phyloP scores from a whole-genome alignment of 805 yeast genomes.

The Pichia eremophila region DNA sequence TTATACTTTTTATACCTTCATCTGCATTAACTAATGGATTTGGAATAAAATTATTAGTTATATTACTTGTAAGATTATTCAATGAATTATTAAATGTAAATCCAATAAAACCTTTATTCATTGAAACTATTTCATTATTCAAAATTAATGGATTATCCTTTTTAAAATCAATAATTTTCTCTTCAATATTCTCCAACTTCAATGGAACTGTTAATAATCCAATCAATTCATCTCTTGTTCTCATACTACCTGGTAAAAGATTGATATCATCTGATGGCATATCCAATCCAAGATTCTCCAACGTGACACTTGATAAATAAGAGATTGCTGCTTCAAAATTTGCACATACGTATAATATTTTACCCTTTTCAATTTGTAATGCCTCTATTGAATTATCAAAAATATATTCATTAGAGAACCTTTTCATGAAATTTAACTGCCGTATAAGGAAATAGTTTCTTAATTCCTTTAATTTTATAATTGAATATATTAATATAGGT shows the following conservation, averaged over 20 bases:
- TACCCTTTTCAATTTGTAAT: conserved; percentile 24
- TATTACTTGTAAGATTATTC: conserved; percentile 5
- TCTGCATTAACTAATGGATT: conserved; percentile 25
- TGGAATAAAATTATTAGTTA: conserved; percentile 3
- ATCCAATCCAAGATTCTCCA: conserved; percentile 23
- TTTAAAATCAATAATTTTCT: conserved; percentile 16
- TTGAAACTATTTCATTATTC: background rate
- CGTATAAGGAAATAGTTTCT: conserved; percentile 22
- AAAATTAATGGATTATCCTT: conserved; percentile 2
- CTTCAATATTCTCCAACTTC: conserved; percentile 20
- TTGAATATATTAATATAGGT: conserved; percentile 26
- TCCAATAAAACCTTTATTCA: background rate
- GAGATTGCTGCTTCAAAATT: conserved; percentile 30
- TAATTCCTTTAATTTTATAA: conserved; percentile 24
- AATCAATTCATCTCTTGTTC: conserved; percentile 1
- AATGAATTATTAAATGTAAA: background rate
- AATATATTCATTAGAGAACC: conserved; percentile 24
- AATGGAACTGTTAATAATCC: conserved; percentile 15
- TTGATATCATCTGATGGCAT: conserved; percentile 8
- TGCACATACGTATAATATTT: conserved; percentile 26
- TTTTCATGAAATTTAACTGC: conserved; percentile 26
- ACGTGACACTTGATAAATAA: conserved; percentile 25
- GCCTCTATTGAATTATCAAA: conserved; percentile 16
- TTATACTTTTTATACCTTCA: conserved; percentile 27
- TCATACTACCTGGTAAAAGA: conserved; percentile 3